Evolutionary conservation across 2,329 filamentous ascomycete species (phyloP).

Genomic region (Endothia cerciana): DNA sequence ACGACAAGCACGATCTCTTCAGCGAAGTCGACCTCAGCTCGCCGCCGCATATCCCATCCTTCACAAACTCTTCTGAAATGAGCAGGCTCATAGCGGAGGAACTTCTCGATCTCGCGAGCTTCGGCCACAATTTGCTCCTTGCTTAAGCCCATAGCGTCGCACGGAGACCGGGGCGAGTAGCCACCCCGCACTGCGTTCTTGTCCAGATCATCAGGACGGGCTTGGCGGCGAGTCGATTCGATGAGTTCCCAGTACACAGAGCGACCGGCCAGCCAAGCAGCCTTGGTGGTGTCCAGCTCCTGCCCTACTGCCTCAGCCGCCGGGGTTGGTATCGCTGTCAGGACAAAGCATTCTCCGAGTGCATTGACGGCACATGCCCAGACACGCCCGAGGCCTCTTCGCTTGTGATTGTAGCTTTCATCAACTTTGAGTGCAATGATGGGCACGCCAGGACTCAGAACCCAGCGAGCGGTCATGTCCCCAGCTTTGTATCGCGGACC

Average conservation of each 20-base stretch:
- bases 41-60: constrained; percentile 91
- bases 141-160: constrained; percentile 71
- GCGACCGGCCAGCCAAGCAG: constrained; percentile 81
- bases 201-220: constrained; percentile 73
- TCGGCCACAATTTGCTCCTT: constrained; percentile 74
- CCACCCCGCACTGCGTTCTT: constrained; percentile 69
- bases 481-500: constrained; percentile 70
- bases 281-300: constrained; percentile 59
- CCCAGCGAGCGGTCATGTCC: constrained; percentile 86
- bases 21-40: constrained; percentile 86
- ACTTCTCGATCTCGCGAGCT: constrained; percentile 80
- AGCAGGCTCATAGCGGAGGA: constrained; percentile 71
- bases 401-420: constrained; percentile 74
- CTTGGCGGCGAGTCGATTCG: constrained; percentile 74
- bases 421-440: constrained; percentile 85
- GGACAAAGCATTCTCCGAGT: constrained; percentile 86
- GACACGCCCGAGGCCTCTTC: constrained; percentile 70
- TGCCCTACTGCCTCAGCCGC: constrained; percentile 52
- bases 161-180: constrained; percentile 81
- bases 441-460: constrained; percentile 88
- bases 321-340: constrained; percentile 70
- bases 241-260: constrained; percentile 80
- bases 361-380: constrained; percentile 97
- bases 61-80: constrained; percentile 79
- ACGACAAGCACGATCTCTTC: constrained; percentile 78